Base-by-base conservation (phyloP, 2,329 filamentous ascomycete species). In the Conoideocrella luteorostrata region DNA sequence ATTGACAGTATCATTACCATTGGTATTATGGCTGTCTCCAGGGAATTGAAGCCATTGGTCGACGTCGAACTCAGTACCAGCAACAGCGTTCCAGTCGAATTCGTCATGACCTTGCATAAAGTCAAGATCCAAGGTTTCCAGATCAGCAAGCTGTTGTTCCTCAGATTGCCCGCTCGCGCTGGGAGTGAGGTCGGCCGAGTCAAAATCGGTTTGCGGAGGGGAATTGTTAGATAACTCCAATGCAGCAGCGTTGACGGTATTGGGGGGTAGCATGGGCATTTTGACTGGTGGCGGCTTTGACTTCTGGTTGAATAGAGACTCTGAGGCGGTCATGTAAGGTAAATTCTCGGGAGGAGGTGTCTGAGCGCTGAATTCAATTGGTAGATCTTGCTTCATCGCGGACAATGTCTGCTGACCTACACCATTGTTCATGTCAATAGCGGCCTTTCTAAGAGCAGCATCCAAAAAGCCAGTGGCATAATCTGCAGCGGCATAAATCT, bases 381-480 rank as follows among this genome's bases (percentile, higher is more conserved):
- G 60, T 18, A 66, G 23, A 13, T 44, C 54, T 45, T 58, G 57
- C 50, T 63, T 60, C 54, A 65, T 59, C 56, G 66, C 61, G 21
- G 55, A 56, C 32, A 60, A 53, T n/a, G 58, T 57, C 17, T 60
- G 55, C 12, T 57, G 60, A 5, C 58, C 55, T 13, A 60, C 53
- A 38, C 57, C 63, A 36, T 64, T 60, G 40, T 66, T 77, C 30
- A 88, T 71, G 44, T 86, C 81, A 49, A 93, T 89, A 45, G 86
- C 82, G 7, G 88, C 88, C 68, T 95, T 94, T 49, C 86, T 82
- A 50, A 95, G 85, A 1, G 89, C 88, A 1, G 89, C 88, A 60
- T 95, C 88, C n/a, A 96, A 74, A 69, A 96, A 96, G 3, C 87
- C 87, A 1, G 87, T 91, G n/a, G 88, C 89, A 56, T 93, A 95